Evolutionary conservation across 106 monocot species (phyloP).

Genomic region (Dendrobium nobile): DNA sequence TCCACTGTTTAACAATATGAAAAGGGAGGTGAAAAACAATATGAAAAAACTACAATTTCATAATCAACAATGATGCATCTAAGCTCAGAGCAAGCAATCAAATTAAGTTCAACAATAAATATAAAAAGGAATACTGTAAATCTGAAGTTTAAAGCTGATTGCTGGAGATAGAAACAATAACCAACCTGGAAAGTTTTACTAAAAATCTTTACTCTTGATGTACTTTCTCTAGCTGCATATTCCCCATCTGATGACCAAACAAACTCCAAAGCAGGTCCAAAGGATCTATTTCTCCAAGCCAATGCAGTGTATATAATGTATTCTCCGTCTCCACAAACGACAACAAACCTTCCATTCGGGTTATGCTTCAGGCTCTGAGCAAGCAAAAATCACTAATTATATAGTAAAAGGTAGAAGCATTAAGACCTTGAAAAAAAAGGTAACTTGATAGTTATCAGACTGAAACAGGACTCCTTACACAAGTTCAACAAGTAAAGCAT

Average conservation of each 20-base stretch:
- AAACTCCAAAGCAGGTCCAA: constrained; percentile 88
- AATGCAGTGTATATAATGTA: constrained; percentile 96
- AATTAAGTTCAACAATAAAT: not conserved
- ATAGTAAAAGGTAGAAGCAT: not conserved
- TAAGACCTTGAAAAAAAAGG: not conserved
- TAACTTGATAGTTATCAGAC: not conserved
- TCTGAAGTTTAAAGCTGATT: not conserved
- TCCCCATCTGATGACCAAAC: constrained; percentile 97
- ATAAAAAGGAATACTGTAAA: not conserved
- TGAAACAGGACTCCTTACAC: not conserved
- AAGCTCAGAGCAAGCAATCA: not conserved
- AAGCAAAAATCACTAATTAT: not conserved
- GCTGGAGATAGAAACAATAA: not conserved
- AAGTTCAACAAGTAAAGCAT: not conserved
- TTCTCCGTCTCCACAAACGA: constrained; percentile 97
- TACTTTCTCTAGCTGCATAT: constrained; percentile 85
- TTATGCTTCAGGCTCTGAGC: constrained; percentile 90
- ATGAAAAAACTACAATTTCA: not conserved
- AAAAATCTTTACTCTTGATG: constrained; percentile 85
- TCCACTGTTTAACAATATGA: not conserved
- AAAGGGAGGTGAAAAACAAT: not conserved
- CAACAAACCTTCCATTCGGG: constrained; percentile 94
- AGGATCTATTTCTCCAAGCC: constrained; percentile 98
- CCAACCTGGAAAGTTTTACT: constrained; percentile 84
- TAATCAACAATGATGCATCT: not conserved